Conservation (phyloP, 1,139 yeast genomes). For the Hyphopichia fennica region DNA sequence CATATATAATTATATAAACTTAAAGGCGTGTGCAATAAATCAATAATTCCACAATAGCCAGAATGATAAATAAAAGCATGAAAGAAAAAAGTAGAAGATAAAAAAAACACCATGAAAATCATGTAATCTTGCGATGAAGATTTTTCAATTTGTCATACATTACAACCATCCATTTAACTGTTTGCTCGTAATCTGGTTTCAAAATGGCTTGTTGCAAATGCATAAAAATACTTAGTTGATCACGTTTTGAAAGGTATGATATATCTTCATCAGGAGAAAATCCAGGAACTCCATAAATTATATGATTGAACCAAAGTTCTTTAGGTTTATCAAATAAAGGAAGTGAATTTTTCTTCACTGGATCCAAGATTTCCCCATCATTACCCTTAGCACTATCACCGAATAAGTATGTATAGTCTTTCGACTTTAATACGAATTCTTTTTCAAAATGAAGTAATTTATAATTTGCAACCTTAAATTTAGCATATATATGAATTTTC, state of each 20-base stretch:
- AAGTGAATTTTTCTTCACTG: conserved; percentile 3
- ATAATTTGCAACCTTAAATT: conserved; percentile 54
- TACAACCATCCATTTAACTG: conserved; percentile 29
- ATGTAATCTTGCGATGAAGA: conserved; percentile 12
- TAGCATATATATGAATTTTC: conserved; percentile 59
- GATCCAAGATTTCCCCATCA: not conserved
- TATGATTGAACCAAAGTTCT: conserved; percentile 22
- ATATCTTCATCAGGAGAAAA: conserved; percentile 10
- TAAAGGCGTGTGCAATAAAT: not conserved
- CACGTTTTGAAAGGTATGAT: conserved; percentile 3
- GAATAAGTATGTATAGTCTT: conserved; percentile 22
- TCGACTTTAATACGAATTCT: conserved; percentile 22
- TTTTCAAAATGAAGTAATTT: conserved; percentile 53
- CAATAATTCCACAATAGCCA: not conserved
- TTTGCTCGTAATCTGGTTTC: conserved; percentile 22
- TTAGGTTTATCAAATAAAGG: conserved; percentile 1
- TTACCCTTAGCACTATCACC: conserved; percentile 2
- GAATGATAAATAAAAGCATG: no score
- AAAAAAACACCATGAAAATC: no score
- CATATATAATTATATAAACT: not conserved
- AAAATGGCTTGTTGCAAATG: conserved; percentile 24
- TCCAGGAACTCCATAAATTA: conserved; percentile 23
- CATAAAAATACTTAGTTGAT: conserved; percentile 20
- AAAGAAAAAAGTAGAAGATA: no score
- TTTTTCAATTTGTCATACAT: conserved; percentile 27